A percentile compares a stretch with the other conserved stretches of the same genome.
phyloP scores from a whole-genome alignment of 75 land plant genomes.

The Chamaecyparis obtusa region DNA sequence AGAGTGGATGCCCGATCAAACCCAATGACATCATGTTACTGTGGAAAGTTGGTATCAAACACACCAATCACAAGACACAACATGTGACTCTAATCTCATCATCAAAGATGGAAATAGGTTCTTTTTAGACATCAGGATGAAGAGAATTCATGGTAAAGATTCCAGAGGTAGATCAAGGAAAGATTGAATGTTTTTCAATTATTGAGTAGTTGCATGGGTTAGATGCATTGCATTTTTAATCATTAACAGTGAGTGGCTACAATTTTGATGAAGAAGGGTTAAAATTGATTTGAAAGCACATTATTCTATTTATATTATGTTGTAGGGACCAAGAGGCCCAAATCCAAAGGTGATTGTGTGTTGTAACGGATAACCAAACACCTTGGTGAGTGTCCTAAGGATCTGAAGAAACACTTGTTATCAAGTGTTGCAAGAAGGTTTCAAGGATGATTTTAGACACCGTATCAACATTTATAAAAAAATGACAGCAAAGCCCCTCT shows the following conservation, averaged over 20 bases:
- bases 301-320: background rate
- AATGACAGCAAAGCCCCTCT: background rate
- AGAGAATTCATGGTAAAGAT: too few species aligned
- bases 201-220: background rate
- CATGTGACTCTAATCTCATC: too few species aligned
- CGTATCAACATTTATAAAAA: background rate
- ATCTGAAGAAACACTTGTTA: conserved; percentile 1
- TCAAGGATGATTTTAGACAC: background rate
- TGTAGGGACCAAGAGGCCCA: background rate
- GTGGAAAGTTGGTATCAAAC: too few species aligned
- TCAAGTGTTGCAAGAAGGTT: background rate
- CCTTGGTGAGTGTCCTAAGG: background rate
- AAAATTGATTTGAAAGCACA: background rate
- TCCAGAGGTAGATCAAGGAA: background rate
- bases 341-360: background rate
- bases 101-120: too few species aligned
- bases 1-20: too few species aligned
- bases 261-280: background rate
- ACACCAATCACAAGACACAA: too few species aligned
- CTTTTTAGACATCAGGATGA: too few species aligned
- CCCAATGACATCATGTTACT: too few species aligned
- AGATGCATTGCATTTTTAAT: background rate
- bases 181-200: background rate
- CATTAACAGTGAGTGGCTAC: background rate
- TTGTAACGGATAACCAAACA: background rate